A percentile compares a stretch with the other conserved stretches of the same genome.
Conservation (phyloP, 2,329 filamentous ascomycete species). For the Venturia pyrina region DNA sequence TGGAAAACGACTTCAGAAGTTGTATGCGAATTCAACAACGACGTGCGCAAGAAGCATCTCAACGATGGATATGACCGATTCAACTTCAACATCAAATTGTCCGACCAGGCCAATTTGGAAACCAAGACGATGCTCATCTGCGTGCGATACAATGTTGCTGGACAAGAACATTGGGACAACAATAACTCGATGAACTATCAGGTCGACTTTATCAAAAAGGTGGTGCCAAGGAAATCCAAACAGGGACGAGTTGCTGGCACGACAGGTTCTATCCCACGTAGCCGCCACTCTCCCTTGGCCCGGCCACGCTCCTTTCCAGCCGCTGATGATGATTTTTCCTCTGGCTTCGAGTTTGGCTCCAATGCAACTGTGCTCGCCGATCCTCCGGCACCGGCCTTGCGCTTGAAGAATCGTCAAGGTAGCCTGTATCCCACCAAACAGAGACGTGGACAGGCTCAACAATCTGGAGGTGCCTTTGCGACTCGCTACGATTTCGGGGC, state of each 20-base stretch:
- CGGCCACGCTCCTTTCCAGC: slow-evolving; percentile 44
- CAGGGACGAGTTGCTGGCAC: slow-evolving; percentile 30
- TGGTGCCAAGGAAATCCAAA: slow-evolving; percentile 38
- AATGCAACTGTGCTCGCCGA: slow-evolving; percentile 45
- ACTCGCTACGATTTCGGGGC: slow-evolving; percentile 93
- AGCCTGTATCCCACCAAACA: slow-evolving; percentile 47
- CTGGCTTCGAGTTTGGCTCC: slow-evolving; percentile 40
- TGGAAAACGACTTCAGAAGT: slow-evolving; percentile 99
- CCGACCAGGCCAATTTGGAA: slow-evolving; percentile 84
- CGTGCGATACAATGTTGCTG: slow-evolving; percentile 74
- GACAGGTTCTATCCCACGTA: slow-evolving; percentile 39
- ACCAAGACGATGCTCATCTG: slow-evolving; percentile 89
- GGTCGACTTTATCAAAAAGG: slow-evolving; percentile 80
- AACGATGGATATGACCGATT: slow-evolving; percentile 73
- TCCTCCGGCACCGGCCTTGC: slow-evolving; percentile 47
- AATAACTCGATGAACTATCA: slow-evolving; percentile 83
- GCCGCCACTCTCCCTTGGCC: slow-evolving; percentile 32
- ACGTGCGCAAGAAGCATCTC: slow-evolving; percentile 57
- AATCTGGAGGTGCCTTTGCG: slow-evolving; percentile 59
- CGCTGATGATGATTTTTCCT: slow-evolving; percentile 57
- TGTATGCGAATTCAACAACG: slow-evolving; percentile 73
- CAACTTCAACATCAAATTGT: slow-evolving; percentile 85
- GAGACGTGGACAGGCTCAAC: not conserved
- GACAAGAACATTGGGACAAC: slow-evolving; percentile 91
- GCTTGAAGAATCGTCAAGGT: slow-evolving; percentile 52